These are phyloP conservation scores for Lepidium didymum DNA, from an alignment of 345 rosid genomes.

Conservation along the genomic window DNA sequence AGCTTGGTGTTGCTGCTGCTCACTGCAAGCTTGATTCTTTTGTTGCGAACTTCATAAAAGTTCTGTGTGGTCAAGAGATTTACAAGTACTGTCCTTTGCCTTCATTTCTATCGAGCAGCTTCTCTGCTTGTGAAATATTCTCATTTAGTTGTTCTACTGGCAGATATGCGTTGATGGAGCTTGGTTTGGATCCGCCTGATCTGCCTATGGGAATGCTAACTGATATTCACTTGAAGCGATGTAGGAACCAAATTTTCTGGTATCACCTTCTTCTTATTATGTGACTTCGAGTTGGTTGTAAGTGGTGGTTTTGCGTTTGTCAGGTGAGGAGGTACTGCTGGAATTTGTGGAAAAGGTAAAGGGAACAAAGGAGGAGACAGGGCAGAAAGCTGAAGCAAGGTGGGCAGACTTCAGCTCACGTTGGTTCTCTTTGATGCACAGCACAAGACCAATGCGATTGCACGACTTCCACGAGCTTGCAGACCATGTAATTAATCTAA, in stretches of 20 bases:
- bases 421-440: slow-evolving; percentile 68
- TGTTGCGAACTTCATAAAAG: slow-evolving; percentile 57
- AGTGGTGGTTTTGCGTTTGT: not conserved
- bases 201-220: slow-evolving; percentile 67
- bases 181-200: slow-evolving; percentile 64
- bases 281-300: not conserved
- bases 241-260: slow-evolving; percentile 19
- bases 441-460: slow-evolving; percentile 56
- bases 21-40: slow-evolving; percentile 64
- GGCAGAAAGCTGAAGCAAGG: slow-evolving; percentile 49
- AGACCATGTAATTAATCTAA: slow-evolving; percentile 43
- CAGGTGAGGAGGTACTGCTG: slow-evolving; percentile 59
- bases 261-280: not conserved
- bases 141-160: not conserved
- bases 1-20: slow-evolving; percentile 53
- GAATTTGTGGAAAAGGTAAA: slow-evolving; percentile 49
- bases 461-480: slow-evolving; percentile 61
- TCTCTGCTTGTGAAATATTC: not conserved
- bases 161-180: slow-evolving; percentile 74
- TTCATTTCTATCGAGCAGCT: not conserved
- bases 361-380: slow-evolving; percentile 39
- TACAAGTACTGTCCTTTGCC: slow-evolving; percentile 38
- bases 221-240: slow-evolving; percentile 50
- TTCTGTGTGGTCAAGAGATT: slow-evolving; percentile 64
- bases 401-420: slow-evolving; percentile 76